These are phyloP conservation scores for Agastache rugosa DNA, from an alignment of 257 asterid species.

Conservation along the genomic window DNA sequence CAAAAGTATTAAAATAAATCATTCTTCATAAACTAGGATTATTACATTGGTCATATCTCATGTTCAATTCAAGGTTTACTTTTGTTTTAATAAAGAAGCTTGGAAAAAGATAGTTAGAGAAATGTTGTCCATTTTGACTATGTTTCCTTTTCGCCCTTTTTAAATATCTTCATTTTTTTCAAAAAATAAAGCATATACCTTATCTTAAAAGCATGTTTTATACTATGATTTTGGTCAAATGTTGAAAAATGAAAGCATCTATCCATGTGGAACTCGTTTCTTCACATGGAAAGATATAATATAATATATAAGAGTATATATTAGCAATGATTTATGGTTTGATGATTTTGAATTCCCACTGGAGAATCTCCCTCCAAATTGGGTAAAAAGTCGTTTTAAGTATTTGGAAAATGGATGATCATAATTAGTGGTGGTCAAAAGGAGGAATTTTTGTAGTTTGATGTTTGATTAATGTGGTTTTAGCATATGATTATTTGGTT, in stretches of 20 bases:
- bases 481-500: not conserved
- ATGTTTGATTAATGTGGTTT: constrained; percentile 14
- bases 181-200: not conserved
- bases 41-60: too few relatives aligned
- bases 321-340: not conserved
- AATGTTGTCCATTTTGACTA: constrained; percentile 33
- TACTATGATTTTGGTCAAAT: constrained; percentile 43
- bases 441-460: not conserved
- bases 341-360: constrained; percentile 3
- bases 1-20: too few relatives aligned
- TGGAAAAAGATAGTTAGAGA: not conserved
- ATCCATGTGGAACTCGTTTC: constrained; percentile 31
- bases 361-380: not conserved
- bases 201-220: not conserved
- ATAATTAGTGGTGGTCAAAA: not conserved
- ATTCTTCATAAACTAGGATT: too few relatives aligned
- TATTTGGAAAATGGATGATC: too few relatives aligned
- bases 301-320: too few relatives aligned
- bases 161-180: too few relatives aligned
- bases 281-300: constrained; percentile 40
- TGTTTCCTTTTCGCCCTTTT: too few relatives aligned
- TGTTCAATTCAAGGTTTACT: too few relatives aligned
- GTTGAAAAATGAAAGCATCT: constrained; percentile 22
- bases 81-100: too few relatives aligned
- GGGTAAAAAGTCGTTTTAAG: not conserved